These are phyloP conservation scores for Candida montana DNA, from an alignment of 805 yeast species.

Conservation along the genomic window DNA sequence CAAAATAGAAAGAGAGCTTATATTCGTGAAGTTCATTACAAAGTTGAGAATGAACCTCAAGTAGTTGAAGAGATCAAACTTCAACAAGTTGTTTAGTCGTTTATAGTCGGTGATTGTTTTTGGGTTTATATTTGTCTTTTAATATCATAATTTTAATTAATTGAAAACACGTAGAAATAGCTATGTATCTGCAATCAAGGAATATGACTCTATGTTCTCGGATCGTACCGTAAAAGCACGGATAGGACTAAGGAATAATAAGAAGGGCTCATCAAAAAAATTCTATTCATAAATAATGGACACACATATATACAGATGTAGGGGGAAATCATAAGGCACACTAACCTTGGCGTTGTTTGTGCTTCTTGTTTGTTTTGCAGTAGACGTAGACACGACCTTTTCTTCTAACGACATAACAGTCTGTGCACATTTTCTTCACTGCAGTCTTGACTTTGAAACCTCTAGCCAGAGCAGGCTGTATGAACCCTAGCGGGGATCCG, in stretches of 20 bases:
- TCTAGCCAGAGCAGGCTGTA: slow-evolving; percentile 38
- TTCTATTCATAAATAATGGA: not conserved
- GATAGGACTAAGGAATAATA: too few relatives aligned
- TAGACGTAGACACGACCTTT: slow-evolving; percentile 92
- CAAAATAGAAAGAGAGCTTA: slow-evolving; percentile 17
- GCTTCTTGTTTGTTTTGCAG: slow-evolving; percentile 90
- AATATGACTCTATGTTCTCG: too few relatives aligned
- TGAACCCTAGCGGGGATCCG: slow-evolving; percentile 15
- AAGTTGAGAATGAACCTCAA: not conserved
- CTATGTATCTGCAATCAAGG: too few relatives aligned
- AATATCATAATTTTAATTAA: too few relatives aligned
- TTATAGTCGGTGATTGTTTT: too few relatives aligned
- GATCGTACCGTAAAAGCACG: too few relatives aligned
- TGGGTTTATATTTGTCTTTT: too few relatives aligned
- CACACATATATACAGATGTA: not conserved
- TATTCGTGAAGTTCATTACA: slow-evolving; percentile 1
- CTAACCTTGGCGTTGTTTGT: slow-evolving; percentile 86
- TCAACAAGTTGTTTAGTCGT: too few relatives aligned
- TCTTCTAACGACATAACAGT: slow-evolving; percentile 86
- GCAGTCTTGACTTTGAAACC: slow-evolving; percentile 90
- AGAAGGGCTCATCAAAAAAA: not conserved
- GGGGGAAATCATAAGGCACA: too few relatives aligned
- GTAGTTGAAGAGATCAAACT: not conserved
- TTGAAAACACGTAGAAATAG: too few relatives aligned
- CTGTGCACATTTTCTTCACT: slow-evolving; percentile 88